phyloP scores from a whole-genome alignment of 371 early-diverging fungal genomes.

The Rhizopus stolonifer region DNA sequence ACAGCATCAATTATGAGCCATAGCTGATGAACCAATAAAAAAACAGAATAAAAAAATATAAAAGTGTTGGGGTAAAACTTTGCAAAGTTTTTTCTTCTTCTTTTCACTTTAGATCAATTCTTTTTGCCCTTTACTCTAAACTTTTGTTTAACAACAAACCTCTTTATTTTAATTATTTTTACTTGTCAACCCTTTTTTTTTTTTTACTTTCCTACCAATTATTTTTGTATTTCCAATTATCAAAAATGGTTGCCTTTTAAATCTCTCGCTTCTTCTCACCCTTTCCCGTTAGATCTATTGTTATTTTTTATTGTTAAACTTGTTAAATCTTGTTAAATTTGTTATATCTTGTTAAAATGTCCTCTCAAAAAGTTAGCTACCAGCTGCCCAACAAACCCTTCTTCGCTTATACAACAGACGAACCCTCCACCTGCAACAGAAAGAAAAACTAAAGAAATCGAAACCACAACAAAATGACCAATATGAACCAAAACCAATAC shows the following conservation, averaged over 20 bases:
- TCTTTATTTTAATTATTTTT: conserved; percentile 1
- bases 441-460: conserved; percentile 28
- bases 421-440: conserved; percentile 36
- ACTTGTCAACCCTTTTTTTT: conserved; percentile 6
- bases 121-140: not conserved
- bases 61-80: too few relatives aligned
- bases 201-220: not conserved
- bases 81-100: too few relatives aligned
- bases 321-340: conserved; percentile 22
- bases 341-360: conserved; percentile 32
- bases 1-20: not conserved
- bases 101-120: not conserved
- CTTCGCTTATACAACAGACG: conserved; percentile 40
- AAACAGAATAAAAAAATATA: not conserved
- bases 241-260: conserved; percentile 32
- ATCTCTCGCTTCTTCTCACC: conserved; percentile 4
- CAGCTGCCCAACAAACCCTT: conserved; percentile 27
- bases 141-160: not conserved
- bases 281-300: conserved; percentile 10
- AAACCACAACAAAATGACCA: not conserved
- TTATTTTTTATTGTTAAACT: conserved; percentile 9
- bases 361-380: conserved; percentile 9
- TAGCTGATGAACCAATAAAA: conserved; percentile 1
- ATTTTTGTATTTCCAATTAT: not conserved
- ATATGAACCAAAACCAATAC: not conserved